Base-by-base conservation (phyloP, 2,329 filamentous ascomycete genomes). In the Sporothrix pseudoabietina region DNA sequence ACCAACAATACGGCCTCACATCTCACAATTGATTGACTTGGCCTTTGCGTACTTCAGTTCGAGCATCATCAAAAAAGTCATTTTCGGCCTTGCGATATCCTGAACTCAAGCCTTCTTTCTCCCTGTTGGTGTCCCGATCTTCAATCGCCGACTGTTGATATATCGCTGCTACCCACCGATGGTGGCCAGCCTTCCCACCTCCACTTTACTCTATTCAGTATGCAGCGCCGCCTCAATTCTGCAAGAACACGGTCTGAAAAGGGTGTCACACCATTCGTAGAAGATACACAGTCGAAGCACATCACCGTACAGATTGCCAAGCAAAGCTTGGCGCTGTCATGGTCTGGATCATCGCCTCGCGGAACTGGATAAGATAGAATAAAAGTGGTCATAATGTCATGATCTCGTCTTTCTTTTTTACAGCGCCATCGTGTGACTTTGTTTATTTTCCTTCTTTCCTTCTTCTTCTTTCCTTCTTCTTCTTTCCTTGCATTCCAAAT, bases 141-240 rank as follows among this genome's bases (percentile, higher is more conserved):
- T 44, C 26, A 26, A 26, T 44, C 44, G 41, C 5, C 41, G 16
- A 54, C 8, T 55, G 52, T 55, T 12, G 22, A 30, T 14, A 59
- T n/a, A 3, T 32, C 55, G 55, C 55, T n/a, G 55, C 55, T n/a
- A 59, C 55, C 26, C 35, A 14, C 55, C 55, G 55, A 35, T 35
- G 55, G 52, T 10, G 7, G n/a, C 44, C 14, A 30, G 52, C 52
- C 52, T 26, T 26, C 4, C 5, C n/a, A 30, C 52, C 30, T 59
- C 30, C 26, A 6, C 26, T 32, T 5, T n/a, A 6, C 26, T 32
- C 14, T n/a, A 9, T 7, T 26, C 4, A 52, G 47, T 30, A 30
- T 47, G 49, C 30, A 52, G 44, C 65, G 70, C 22, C 44, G 55
- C 70, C 70, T 12, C 49, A 47, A 49, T 59, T 35, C 49, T 59